Percentiles rank a stretch among this genome's conserved stretches.
phyloP scores from a whole-genome alignment of 345 rosid genomes.

The Eucalyptus polyanthemos region DNA sequence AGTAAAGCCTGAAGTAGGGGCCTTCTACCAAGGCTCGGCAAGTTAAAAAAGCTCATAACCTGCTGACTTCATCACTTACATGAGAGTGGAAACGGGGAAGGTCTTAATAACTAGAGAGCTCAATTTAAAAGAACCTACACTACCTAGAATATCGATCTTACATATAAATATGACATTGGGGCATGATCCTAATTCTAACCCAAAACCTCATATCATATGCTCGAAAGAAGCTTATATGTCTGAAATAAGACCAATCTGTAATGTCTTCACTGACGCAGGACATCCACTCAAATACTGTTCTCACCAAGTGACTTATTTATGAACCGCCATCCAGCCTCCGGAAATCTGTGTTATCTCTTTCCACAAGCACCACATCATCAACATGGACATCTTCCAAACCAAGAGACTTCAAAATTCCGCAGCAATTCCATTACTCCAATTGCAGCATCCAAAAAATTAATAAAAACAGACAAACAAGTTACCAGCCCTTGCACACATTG shows the following conservation, averaged over 20 bases:
- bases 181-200: neutral
- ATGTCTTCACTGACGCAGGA: neutral
- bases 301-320: neutral
- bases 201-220: neutral
- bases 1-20: neutral
- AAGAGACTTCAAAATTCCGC: neutral
- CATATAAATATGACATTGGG: neutral
- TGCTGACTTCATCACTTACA: neutral
- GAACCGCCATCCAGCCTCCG: neutral
- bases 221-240: neutral
- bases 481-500: neutral
- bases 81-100: neutral
- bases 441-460: neutral
- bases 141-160: neutral
- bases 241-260: neutral
- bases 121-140: neutral
- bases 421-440: neutral
- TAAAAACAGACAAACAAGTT: neutral
- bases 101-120: neutral
- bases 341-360: neutral
- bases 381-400: neutral
- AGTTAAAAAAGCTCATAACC: neutral
- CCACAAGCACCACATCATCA: neutral
- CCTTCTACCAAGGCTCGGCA: neutral
- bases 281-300: neutral